Conservation (phyloP, 306 rosid species). For the Sophora flavescens region DNA sequence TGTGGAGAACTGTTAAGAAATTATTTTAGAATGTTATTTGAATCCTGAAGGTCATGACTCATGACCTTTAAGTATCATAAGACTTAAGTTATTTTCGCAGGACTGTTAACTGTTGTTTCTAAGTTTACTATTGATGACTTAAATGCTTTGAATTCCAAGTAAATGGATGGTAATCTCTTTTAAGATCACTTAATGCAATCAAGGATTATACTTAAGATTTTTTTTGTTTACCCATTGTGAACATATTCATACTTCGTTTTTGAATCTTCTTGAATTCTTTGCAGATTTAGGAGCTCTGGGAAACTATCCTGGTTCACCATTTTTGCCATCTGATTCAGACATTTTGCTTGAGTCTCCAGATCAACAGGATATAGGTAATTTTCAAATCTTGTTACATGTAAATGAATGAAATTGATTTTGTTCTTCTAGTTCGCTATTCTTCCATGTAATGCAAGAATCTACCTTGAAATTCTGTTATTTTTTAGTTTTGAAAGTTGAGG, state of each 20-base stretch:
- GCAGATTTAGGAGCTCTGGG: constrained; percentile 98
- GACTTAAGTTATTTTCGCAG: constrained; percentile 15
- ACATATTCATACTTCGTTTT: not conserved
- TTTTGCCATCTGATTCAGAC: constrained; percentile 96
- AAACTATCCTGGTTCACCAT: constrained; percentile 95
- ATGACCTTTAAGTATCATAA: not conserved
- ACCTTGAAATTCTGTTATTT: too few species aligned
- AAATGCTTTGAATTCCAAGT: constrained; percentile 4
- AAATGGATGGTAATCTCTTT: constrained; percentile 21
- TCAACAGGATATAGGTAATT: constrained; percentile 93
- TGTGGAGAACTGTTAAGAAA: too few species aligned
- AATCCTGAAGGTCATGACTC: not conserved
- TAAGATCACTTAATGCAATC: constrained; percentile 7
- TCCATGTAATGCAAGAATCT: too few species aligned
- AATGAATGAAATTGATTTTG: too few species aligned
- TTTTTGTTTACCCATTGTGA: not conserved
- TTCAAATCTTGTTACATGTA: not conserved
- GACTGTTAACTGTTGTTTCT: not conserved
- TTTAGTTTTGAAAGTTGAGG: too few species aligned
- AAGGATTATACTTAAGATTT: not conserved
- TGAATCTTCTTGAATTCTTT: constrained; percentile 36
- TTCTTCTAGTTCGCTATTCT: too few species aligned
- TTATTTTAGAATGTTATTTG: too few species aligned
- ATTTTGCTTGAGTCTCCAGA: constrained; percentile 93
- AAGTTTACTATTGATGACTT: not conserved